Evolutionary conservation across 2,329 filamentous ascomycete species (phyloP).

Genomic region (Alternaria sp.): DNA sequence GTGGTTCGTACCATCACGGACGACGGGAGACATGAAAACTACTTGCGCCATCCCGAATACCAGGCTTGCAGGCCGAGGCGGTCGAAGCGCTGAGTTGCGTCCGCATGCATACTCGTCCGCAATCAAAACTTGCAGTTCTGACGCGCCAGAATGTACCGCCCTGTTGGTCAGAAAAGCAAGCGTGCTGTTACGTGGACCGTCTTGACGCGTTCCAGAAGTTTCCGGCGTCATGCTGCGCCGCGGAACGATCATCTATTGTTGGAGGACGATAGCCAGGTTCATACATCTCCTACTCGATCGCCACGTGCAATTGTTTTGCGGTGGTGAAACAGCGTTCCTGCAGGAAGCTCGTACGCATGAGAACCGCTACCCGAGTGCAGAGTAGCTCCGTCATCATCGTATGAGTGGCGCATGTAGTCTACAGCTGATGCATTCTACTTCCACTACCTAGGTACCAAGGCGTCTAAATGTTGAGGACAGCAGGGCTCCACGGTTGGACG

Average conservation of each 20-base stretch:
- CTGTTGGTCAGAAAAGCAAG: not conserved
- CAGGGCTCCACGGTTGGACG: conserved; percentile 1
- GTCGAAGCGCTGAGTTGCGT: not conserved
- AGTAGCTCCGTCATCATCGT: not conserved
- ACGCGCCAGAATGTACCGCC: not conserved
- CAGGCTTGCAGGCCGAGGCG: conserved; percentile 1
- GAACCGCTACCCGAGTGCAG: not conserved
- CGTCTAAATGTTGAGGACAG: not conserved
- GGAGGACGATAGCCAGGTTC: not conserved
- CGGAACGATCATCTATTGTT: conserved; percentile 4
- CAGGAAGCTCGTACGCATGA: not conserved
- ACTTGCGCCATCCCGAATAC: conserved; percentile 14
- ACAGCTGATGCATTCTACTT: conserved; percentile 4
- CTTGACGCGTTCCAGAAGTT: conserved; percentile 13
- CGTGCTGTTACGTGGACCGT: not conserved
- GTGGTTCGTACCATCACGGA: not conserved
- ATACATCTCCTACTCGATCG: not conserved
- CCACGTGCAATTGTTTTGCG: conserved; percentile 7
- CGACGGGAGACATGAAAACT: conserved; percentile 1
- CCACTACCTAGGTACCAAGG: not conserved
- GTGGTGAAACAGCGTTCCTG: conserved; percentile 1
- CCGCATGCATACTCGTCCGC: conserved; percentile 7
- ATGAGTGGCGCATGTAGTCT: not conserved
- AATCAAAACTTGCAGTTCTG: conserved; percentile 11
- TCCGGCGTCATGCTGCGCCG: not conserved